Evolutionary conservation across 1,139 yeast species (phyloP), one percentile per base, ranked within the genome.

Genomic region (Tardiomyces blankii): DNA sequence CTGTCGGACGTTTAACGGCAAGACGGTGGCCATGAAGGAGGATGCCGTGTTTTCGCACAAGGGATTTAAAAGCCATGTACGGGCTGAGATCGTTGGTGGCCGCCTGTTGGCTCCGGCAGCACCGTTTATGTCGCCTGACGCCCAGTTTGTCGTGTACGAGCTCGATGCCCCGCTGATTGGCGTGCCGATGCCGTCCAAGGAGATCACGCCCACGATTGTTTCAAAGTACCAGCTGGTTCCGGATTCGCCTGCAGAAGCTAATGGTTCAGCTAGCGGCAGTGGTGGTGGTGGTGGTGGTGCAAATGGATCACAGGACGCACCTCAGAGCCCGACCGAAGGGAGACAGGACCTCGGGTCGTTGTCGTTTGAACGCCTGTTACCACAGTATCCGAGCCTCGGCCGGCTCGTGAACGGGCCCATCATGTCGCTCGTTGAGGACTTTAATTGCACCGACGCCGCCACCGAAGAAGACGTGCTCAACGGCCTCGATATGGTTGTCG

Each of bases 1-100:
- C 28, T 80, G 74, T 57, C 67, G 68, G 45, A 82, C 93, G 0
- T 55, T 80, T 43, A 82, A 75, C 57, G 78, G 78, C 27, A 76
- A 75, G 55, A 80, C 78, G 47, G 62, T 83, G 1, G 60, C 75
- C 3, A 66, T 83, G 27, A 78, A 77, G 56, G 78, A 78, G 51
- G 80, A 80, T 28, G 57, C 63, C 48, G 60, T 84, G 0, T 70
- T 72, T 52, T 59, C 66, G 3, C 54, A 56, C 40, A 52, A 58
- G 27, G 67, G 88, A 0, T 83, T 78, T 61, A 74, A 70, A 51
- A 60, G 63, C 44, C 70, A 77, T 44, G 63, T 74, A 39, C 67
- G 70, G 42, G 63, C 76, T 21, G 66, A 63, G 45, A 72, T 85
- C 2, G 44, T 70, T 2, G 63, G 68, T 3, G 75, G 62, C 60